Evolutionary conservation across 1,139 yeast genomes (phyloP).

Genomic region (Nakaseomyces delphensis): DNA sequence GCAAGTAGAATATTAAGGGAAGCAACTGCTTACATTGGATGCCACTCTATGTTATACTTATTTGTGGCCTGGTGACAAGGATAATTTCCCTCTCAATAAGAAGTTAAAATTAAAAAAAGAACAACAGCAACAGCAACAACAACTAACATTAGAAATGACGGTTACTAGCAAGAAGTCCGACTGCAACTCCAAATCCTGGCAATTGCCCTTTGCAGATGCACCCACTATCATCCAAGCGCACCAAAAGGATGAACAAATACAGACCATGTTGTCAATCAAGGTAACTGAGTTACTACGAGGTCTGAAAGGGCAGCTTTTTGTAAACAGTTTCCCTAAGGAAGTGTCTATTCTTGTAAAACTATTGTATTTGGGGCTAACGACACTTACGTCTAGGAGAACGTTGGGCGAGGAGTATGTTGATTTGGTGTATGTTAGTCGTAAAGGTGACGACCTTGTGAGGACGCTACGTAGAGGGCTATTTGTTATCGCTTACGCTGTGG

Average conservation of each 20-base stretch:
- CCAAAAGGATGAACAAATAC: slow-evolving; percentile 77
- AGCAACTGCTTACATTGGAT: too few relatives aligned
- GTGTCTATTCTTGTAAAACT: slow-evolving; percentile 51
- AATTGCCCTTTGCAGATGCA: slow-evolving; percentile 37
- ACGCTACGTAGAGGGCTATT: slow-evolving; percentile 42
- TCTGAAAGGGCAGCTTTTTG: slow-evolving; percentile 56
- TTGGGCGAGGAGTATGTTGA: slow-evolving; percentile 94
- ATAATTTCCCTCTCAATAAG: too few relatives aligned
- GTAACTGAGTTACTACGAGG: slow-evolving; percentile 43
- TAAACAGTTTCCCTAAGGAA: slow-evolving; percentile 57
- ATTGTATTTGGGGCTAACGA: slow-evolving; percentile 60
- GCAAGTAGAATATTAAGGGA: too few relatives aligned
- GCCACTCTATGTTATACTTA: too few relatives aligned
- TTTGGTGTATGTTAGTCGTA: slow-evolving; percentile 53
- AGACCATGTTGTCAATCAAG: slow-evolving; percentile 45
- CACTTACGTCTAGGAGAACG: slow-evolving; percentile 67
- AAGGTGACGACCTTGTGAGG: slow-evolving; percentile 45
- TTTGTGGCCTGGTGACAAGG: too few relatives aligned
- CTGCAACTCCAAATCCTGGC: neutral
- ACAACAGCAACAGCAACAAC: too few relatives aligned
- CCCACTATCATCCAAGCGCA: slow-evolving; percentile 63
- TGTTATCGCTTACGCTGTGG: slow-evolving; percentile 44
- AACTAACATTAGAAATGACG: too few relatives aligned
- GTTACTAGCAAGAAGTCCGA: slow-evolving; percentile 18
- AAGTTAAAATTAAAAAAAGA: too few relatives aligned